Percentiles rank a stretch among this genome's conserved stretches.
phyloP scores from a whole-genome alignment of 2,329 filamentous ascomycete species.

The Podosphaera fusca region DNA sequence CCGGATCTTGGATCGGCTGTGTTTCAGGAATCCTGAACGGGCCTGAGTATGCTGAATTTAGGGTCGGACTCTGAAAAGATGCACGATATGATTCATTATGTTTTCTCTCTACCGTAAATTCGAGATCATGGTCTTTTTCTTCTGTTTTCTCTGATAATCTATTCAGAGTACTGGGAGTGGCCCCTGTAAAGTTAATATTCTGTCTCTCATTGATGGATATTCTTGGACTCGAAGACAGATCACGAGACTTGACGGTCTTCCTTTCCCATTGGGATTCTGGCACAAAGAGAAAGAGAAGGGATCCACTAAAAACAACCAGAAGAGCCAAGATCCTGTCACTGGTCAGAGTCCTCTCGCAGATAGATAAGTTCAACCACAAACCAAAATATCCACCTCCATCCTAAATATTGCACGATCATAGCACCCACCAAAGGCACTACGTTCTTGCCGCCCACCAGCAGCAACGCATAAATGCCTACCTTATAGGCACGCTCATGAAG shows the following conservation, averaged over 20 bases:
- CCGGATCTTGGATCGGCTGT: background rate
- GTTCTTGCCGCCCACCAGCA: slow-evolving; percentile 81
- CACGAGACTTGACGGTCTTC: slow-evolving; percentile 26
- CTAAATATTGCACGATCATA: slow-evolving; percentile 50
- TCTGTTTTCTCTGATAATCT: background rate
- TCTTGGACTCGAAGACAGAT: slow-evolving; percentile 3
- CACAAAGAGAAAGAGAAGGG: slow-evolving; percentile 68
- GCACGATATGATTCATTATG: background rate
- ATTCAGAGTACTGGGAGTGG: background rate
- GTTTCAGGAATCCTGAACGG: background rate
- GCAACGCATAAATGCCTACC: slow-evolving; percentile 75
- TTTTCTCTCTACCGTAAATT: background rate
- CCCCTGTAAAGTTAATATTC: background rate
- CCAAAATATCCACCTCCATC: slow-evolving; percentile 87
- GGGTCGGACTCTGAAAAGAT: background rate
- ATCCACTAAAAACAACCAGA: slow-evolving; percentile 44
- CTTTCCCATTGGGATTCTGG: slow-evolving; percentile 94
- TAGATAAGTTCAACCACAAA: slow-evolving; percentile 19
- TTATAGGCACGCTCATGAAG: slow-evolving; percentile 83
- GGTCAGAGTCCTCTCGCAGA: slow-evolving; percentile 7
- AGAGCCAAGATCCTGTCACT: slow-evolving; percentile 51
- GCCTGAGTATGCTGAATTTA: background rate
- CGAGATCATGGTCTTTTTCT: background rate
- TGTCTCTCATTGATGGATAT: slow-evolving; percentile 1
- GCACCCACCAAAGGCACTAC: slow-evolving; percentile 71